phyloP scores from a whole-genome alignment of 148 eudicot species.

The Rhododendron vialii region DNA sequence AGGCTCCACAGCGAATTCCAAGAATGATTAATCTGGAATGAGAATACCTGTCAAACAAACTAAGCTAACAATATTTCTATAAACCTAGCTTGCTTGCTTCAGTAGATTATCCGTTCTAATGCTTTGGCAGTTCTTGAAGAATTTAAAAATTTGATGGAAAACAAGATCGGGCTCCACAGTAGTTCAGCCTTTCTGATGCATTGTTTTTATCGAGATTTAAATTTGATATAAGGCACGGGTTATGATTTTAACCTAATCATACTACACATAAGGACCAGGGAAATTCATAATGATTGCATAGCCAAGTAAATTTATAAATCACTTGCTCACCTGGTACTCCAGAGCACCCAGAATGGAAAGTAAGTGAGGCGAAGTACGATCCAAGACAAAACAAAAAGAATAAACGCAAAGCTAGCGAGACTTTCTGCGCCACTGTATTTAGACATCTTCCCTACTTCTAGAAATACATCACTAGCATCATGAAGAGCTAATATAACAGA shows the following conservation, averaged over 20 bases:
- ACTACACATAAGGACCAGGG: not conserved
- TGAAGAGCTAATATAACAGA: conserved; percentile 86
- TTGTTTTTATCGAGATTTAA: not conserved
- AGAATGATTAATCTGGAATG: not conserved
- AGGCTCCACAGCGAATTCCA: not conserved
- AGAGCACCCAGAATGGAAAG: conserved; percentile 85
- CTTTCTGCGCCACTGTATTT: conserved; percentile 80
- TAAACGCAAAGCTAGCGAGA: conserved; percentile 72
- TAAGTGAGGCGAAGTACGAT: conserved; percentile 77
- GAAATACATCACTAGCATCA: conserved; percentile 93
- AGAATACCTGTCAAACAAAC: not conserved
- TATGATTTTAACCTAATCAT: not conserved
- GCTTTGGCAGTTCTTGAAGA: not conserved
- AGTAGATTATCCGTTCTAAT: not conserved
- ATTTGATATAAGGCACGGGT: not conserved
- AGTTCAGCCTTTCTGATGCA: not conserved
- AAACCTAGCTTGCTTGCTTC: not conserved
- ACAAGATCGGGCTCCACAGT: not conserved
- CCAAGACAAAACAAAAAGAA: conserved; percentile 83
- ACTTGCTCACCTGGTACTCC: conserved; percentile 85
- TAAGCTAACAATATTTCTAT: not conserved
- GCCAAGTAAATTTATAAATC: not conserved
- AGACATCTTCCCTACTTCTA: conserved; percentile 95
- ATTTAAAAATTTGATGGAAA: not conserved
- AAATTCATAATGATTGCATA: not conserved